Evolutionary conservation across 345 rosid species (phyloP).

Genomic region (Mangifera indica): DNA sequence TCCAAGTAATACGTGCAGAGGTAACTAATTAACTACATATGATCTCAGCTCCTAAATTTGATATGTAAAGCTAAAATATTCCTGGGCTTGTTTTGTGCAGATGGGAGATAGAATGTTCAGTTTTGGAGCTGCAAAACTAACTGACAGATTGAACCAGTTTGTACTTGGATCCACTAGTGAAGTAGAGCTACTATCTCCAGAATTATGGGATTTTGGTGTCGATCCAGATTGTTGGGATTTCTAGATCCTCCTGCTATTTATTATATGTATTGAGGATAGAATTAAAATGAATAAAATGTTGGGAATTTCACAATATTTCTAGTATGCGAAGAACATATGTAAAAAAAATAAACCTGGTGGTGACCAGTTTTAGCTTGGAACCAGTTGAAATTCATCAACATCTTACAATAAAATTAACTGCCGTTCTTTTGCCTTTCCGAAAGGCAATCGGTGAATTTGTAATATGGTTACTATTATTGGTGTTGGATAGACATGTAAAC

Average conservation of each 20-base stretch:
- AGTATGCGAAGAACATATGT: no score
- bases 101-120: conserved; percentile 24
- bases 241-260: not conserved
- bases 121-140: conserved; percentile 34
- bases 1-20: conserved; percentile 44
- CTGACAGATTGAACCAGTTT: conserved; percentile 37
- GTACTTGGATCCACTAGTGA: conserved; percentile 30
- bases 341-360: no score
- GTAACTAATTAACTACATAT: conserved; percentile 16
- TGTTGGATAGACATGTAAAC: no score
- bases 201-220: conserved; percentile 20
- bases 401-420: no score
- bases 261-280: not conserved
- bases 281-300: no score
- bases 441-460: no score
- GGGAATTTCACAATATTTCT: not conserved
- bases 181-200: conserved; percentile 8
- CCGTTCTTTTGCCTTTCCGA: no score
- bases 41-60: not conserved
- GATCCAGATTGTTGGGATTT: conserved; percentile 18
- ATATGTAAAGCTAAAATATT: not conserved
- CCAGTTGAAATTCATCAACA: no score
- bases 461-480: no score
- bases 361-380: no score
- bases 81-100: conserved; percentile 18